These are phyloP conservation scores for Boletus rubescentipes DNA, from an alignment of 768 basidiomycete genomes.

Conservation along the genomic window DNA sequence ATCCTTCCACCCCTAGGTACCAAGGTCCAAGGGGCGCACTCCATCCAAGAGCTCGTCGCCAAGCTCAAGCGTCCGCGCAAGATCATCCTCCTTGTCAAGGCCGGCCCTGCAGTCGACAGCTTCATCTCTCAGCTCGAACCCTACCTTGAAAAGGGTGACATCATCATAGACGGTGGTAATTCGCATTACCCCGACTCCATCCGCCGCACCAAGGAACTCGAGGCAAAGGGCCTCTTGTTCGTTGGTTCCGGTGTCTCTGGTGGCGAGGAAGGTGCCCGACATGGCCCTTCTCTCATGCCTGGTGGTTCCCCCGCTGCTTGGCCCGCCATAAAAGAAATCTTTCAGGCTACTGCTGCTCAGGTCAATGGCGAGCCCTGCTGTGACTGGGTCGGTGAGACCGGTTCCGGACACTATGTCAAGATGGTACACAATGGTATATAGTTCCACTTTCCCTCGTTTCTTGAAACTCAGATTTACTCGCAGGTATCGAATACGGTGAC, in stretches of 20 bases:
- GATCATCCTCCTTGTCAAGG: constrained; percentile 98
- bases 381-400: constrained; percentile 98
- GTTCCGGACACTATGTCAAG: constrained; percentile 98
- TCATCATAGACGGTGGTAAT: constrained; percentile 99
- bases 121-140: constrained; percentile 91
- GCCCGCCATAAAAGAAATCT: constrained; percentile 97
- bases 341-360: constrained; percentile 97
- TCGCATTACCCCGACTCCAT: constrained; percentile 99
- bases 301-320: constrained; percentile 93
- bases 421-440: constrained; percentile 94
- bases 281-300: constrained; percentile 99
- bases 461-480: constrained; percentile 4
- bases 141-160: constrained; percentile 91
- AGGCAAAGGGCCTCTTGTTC: constrained; percentile 92
- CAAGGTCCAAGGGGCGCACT: constrained; percentile 92
- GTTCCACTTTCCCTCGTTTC: constrained; percentile 1
- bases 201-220: constrained; percentile 90
- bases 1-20: constrained; percentile 60
- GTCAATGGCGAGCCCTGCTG: constrained; percentile 95
- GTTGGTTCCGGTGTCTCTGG: constrained; percentile 99
- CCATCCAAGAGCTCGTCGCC: constrained; percentile 82
- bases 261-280: constrained; percentile 96
- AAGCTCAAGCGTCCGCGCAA: constrained; percentile 96
- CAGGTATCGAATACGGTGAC: constrained; percentile 99
- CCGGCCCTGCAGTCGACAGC: constrained; percentile 91